Evolutionary conservation across 345 rosid species (phyloP).

Genomic region (Xanthoceras sorbifolium): DNA sequence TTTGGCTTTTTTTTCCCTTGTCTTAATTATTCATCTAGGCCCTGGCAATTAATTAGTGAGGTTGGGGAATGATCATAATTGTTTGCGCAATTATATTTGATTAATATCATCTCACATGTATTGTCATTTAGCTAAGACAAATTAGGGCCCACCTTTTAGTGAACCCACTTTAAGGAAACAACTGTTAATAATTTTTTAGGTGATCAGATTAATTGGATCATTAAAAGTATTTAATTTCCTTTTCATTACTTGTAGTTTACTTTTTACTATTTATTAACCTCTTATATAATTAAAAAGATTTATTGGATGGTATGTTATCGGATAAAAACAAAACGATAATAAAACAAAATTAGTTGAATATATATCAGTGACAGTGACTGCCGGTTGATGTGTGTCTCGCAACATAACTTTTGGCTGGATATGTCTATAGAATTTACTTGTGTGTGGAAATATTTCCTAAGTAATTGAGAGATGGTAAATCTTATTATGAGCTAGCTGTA

Average conservation of each 20-base stretch:
- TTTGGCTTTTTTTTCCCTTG: not conserved
- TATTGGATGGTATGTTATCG: not conserved
- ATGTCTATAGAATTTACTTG: no score
- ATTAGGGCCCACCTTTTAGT: not conserved
- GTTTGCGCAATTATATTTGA: not conserved
- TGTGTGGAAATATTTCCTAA: no score
- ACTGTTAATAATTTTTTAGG: not conserved
- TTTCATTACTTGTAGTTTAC: not conserved
- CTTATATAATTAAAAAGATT: not conserved
- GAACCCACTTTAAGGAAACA: slow-evolving; percentile 14
- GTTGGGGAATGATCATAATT: slow-evolving; percentile 9
- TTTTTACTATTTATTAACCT: not conserved
- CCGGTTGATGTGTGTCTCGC: not conserved
- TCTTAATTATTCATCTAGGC: not conserved
- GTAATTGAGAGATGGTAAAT: no score
- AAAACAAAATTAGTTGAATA: not conserved
- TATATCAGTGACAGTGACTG: no score
- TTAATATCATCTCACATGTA: slow-evolving; percentile 13
- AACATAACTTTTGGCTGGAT: not conserved
- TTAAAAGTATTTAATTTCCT: not conserved
- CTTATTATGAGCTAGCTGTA: not conserved
- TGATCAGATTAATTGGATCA: not conserved
- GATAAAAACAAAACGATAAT: no score
- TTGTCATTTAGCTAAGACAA: not conserved
- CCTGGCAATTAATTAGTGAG: not conserved